Evolutionary conservation across 2,329 filamentous ascomycete genomes (phyloP).

Genomic region (Penicillium freii): DNA sequence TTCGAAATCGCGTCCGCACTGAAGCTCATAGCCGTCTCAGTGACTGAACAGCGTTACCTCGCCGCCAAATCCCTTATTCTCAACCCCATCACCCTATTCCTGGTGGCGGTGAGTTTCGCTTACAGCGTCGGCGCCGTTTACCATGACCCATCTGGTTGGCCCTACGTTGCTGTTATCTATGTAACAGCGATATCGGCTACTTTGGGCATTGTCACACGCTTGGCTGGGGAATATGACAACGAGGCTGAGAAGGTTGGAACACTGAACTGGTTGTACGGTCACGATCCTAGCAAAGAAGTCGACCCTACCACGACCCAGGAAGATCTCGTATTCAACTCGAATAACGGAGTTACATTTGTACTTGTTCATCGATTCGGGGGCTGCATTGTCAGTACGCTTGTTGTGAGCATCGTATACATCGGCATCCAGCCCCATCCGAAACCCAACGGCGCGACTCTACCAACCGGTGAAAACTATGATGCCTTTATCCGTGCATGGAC

Average conservation of each 20-base stretch:
- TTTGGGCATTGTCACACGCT: constrained; percentile 60
- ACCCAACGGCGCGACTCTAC: not conserved
- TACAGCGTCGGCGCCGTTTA: constrained; percentile 43
- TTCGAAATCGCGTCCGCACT: constrained; percentile 65
- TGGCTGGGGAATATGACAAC: constrained; percentile 61
- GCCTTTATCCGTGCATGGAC: constrained; percentile 76
- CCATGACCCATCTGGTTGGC: constrained; percentile 26
- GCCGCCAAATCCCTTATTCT: constrained; percentile 63
- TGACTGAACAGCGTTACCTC: constrained; percentile 75
- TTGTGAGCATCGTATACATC: constrained; percentile 48
- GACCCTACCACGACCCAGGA: not conserved
- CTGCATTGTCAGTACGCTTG: constrained; percentile 69
- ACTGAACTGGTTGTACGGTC: constrained; percentile 61
- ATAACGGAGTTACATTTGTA: not conserved
- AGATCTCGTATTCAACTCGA: not conserved
- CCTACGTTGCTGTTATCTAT: constrained; percentile 23
- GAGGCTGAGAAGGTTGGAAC: constrained; percentile 59
- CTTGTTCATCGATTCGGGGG: constrained; percentile 6
- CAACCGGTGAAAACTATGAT: constrained; percentile 19
- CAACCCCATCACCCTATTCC: constrained; percentile 53
- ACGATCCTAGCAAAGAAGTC: constrained; percentile 54
- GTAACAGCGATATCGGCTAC: constrained; percentile 63
- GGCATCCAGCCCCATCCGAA: constrained; percentile 3
- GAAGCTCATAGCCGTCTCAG: constrained; percentile 72
- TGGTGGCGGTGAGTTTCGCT: constrained; percentile 40